Conservation (phyloP, 108 stramenopile genomes). For the Nitzschia putrida region DNA sequence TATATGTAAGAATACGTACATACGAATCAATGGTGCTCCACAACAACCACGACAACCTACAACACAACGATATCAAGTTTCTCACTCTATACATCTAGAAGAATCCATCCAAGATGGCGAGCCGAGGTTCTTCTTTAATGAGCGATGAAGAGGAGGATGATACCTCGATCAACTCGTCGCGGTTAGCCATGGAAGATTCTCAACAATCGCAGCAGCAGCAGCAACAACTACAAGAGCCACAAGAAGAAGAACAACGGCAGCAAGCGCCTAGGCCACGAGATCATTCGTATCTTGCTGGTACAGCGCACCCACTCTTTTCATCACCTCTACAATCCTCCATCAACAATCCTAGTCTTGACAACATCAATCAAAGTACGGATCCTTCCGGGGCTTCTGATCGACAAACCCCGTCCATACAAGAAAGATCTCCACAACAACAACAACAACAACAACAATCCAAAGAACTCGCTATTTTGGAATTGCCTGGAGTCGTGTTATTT, state of each 20-base stretch:
- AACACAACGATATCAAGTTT: too few relatives aligned
- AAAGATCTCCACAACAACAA: not conserved
- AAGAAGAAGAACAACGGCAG: too few relatives aligned
- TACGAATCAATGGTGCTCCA: too few relatives aligned
- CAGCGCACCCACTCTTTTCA: constrained; percentile 53
- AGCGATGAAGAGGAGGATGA: too few relatives aligned
- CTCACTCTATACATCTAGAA: too few relatives aligned
- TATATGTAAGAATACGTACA: too few relatives aligned
- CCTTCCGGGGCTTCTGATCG: not conserved
- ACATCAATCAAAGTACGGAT: not conserved
- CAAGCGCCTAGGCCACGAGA: constrained; percentile 33
- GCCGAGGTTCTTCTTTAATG: too few relatives aligned
- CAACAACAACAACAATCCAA: not conserved
- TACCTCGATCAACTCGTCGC: too few relatives aligned
- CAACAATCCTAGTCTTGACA: not conserved
- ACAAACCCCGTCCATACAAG: not conserved
- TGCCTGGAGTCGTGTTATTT: constrained; percentile 73
- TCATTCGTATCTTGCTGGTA: constrained; percentile 61
- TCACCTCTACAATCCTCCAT: constrained; percentile 1
- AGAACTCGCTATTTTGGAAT: constrained; percentile 65
- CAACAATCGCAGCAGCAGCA: not conserved
- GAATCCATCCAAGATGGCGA: too few relatives aligned
- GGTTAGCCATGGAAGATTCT: too few relatives aligned
- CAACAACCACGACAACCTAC: too few relatives aligned
- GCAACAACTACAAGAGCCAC: not conserved